Percentiles rank a stretch among this genome's conserved stretches.
Conservation (phyloP, 352 stramenopile genomes). For the Phytophthora multivora region DNA sequence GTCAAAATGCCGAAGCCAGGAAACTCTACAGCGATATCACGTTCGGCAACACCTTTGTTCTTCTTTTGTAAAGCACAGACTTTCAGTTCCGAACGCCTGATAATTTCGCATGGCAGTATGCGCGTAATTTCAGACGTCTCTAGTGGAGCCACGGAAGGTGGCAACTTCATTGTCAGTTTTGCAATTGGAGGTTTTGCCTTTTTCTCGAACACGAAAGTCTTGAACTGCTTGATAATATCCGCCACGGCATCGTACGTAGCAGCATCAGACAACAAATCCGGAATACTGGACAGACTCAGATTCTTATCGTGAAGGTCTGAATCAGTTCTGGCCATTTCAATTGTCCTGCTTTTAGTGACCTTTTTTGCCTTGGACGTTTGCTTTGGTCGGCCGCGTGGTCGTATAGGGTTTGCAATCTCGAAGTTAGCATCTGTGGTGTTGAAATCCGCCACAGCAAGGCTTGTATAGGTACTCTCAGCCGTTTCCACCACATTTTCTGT, state of each 20-base stretch:
- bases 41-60: background rate
- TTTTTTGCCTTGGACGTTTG: background rate
- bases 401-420: background rate
- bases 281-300: background rate
- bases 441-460: no score
- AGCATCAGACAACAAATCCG: background rate
- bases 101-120: background rate
- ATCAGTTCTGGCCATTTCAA: background rate
- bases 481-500: no score
- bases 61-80: background rate
- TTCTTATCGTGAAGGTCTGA: background rate
- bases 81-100: no score
- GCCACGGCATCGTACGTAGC: background rate
- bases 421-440: no score
- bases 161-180: background rate
- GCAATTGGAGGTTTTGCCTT: background rate
- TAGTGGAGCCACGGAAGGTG: background rate
- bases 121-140: background rate
- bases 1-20: background rate
- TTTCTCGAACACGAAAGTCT: background rate
- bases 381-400: background rate
- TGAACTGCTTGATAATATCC: background rate
- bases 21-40: background rate
- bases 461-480: no score
- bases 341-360: background rate